Conservation (phyloP, 257 asterid genomes). For the Fraxinus excelsior region DNA sequence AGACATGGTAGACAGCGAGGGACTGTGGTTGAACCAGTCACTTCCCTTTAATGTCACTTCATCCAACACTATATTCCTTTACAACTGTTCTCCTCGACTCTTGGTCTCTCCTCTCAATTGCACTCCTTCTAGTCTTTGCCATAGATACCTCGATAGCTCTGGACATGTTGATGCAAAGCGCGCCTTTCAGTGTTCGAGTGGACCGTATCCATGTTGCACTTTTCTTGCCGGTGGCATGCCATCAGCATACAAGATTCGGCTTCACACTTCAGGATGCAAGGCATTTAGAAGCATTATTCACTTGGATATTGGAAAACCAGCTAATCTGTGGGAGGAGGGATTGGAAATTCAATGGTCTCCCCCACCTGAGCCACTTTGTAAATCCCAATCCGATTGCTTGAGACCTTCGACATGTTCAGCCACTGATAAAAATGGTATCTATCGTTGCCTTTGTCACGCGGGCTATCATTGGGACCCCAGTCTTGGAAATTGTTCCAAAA, state of each 20-base stretch:
- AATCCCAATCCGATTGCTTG: slow-evolving; percentile 39
- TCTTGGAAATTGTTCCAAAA: slow-evolving; percentile 26
- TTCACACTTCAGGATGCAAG: slow-evolving; percentile 45
- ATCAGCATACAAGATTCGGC: slow-evolving; percentile 48
- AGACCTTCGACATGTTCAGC: slow-evolving; percentile 38
- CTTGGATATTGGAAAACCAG: slow-evolving; percentile 36
- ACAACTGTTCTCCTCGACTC: slow-evolving; percentile 49
- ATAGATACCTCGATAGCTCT: slow-evolving; percentile 43
- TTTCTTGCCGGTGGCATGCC: slow-evolving; percentile 52
- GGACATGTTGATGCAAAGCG: slow-evolving; percentile 35
- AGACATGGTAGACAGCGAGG: slow-evolving; percentile 42
- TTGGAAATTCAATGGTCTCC: slow-evolving; percentile 47
- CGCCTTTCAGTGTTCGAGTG: slow-evolving; percentile 37
- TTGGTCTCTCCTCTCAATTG: slow-evolving; percentile 49
- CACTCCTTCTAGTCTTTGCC: slow-evolving; percentile 46
- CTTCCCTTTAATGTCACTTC: slow-evolving; percentile 46
- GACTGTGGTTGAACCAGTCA: slow-evolving; percentile 46
- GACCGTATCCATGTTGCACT: slow-evolving; percentile 42
- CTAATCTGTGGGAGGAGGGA: slow-evolving; percentile 48
- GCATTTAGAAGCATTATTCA: slow-evolving; percentile 49
- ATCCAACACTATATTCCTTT: slow-evolving; percentile 42
- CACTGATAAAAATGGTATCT: slow-evolving; percentile 8
- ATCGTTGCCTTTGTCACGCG: slow-evolving; percentile 34
- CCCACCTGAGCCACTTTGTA: slow-evolving; percentile 47
- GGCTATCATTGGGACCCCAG: slow-evolving; percentile 35